These are phyloP conservation scores for Malassezia slooffiae DNA, from an alignment of 1,284 basidiomycete species.

Conservation along the genomic window DNA sequence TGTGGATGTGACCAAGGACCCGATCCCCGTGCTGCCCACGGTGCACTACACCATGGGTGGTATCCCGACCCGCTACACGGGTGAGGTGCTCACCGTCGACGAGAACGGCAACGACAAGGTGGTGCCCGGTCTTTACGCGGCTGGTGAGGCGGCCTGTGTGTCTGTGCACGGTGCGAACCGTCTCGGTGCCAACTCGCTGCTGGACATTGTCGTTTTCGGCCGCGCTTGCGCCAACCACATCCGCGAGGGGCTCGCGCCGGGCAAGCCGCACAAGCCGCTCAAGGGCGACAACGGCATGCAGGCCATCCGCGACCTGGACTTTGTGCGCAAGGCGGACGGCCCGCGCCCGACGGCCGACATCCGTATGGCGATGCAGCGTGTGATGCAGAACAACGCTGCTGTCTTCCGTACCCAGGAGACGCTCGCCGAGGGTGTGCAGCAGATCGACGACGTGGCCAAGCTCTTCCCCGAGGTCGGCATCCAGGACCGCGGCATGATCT, in stretches of 20 bases:
- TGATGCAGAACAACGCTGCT: slow-evolving; percentile 67
- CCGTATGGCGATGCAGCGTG: slow-evolving; percentile 92
- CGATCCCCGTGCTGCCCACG: slow-evolving; percentile 54
- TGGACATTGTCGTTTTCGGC: slow-evolving; percentile 98
- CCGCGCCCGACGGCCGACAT: slow-evolving; percentile 78
- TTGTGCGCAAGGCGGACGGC: slow-evolving; percentile 65
- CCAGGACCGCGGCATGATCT: slow-evolving; percentile 97
- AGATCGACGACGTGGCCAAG: slow-evolving; percentile 74
- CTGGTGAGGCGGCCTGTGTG: slow-evolving; percentile 96
- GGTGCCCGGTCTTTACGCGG: slow-evolving; percentile 94
- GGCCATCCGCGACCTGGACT: slow-evolving; percentile 79
- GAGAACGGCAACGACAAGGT: slow-evolving; percentile 72
- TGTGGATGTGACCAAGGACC: slow-evolving; percentile 99
- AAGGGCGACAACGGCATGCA: slow-evolving; percentile 75
- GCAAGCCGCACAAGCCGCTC: slow-evolving; percentile 81
- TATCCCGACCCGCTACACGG: slow-evolving; percentile 97
- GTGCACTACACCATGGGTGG: slow-evolving; percentile 66
- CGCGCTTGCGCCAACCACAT: slow-evolving; percentile 98
- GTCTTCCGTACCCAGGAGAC: slow-evolving; percentile 68
- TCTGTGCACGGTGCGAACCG: slow-evolving; percentile 99
- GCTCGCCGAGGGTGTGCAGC: slow-evolving; percentile 81
- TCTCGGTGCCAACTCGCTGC: slow-evolving; percentile 94
- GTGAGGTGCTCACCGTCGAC: slow-evolving; percentile 67
- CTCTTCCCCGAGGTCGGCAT: slow-evolving; percentile 82
- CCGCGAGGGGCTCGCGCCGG: slow-evolving; percentile 75